A percentile compares a stretch with the other conserved stretches of the same genome.
Conservation (phyloP, 2,329 filamentous ascomycete species). For the Aspergillus carbonarius region DNA sequence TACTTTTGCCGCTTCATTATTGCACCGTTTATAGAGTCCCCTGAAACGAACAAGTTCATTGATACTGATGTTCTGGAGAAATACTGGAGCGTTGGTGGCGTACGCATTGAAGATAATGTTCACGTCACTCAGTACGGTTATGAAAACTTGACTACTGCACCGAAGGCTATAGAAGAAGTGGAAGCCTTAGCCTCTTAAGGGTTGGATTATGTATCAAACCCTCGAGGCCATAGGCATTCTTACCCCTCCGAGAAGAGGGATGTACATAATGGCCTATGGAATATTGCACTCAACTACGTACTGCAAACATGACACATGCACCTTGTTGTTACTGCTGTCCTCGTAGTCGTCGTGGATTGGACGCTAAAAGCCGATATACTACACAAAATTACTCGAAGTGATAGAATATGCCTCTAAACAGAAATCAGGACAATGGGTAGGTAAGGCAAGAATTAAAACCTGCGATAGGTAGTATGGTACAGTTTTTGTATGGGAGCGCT, state of each 20-base stretch:
- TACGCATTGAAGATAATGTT: slow-evolving; percentile 89
- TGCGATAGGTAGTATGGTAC: background rate
- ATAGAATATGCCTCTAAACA: background rate
- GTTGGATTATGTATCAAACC: background rate
- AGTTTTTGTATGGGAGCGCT: background rate
- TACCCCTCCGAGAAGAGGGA: background rate
- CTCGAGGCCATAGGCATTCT: background rate
- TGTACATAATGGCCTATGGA: no score
- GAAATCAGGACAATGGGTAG: no score
- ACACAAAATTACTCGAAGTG: background rate
- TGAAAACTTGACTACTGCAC: slow-evolving; percentile 79
- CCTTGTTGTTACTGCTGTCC: no score
- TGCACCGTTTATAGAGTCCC: slow-evolving; percentile 71
- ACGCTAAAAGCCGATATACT: no score
- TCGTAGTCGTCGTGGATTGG: no score
- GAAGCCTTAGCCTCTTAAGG: slow-evolving; percentile 44
- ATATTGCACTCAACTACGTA: no score
- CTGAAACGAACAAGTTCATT: slow-evolving; percentile 73
- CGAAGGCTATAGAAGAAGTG: slow-evolving; percentile 69
- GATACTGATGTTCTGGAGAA: slow-evolving; percentile 68
- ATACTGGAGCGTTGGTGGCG: slow-evolving; percentile 88
- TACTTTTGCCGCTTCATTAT: slow-evolving; percentile 94
- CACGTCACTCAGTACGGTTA: slow-evolving; percentile 73
- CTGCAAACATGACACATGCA: no score
- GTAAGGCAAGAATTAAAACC: background rate